These are phyloP conservation scores for Penicillium pulvis DNA, from an alignment of 495 filamentous ascomycete genomes.

Conservation along the genomic window DNA sequence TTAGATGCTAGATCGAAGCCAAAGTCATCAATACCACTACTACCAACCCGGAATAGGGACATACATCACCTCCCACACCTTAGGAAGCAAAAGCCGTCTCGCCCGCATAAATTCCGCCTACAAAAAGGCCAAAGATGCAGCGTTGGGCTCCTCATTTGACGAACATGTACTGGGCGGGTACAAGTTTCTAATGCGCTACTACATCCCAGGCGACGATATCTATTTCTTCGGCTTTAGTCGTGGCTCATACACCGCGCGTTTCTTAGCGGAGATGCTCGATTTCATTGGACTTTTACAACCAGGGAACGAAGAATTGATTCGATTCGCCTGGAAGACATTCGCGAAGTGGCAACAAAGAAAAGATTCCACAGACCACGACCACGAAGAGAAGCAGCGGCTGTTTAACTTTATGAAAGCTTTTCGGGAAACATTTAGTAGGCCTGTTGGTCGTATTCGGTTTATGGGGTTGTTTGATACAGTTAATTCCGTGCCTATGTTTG, in stretches of 20 bases:
- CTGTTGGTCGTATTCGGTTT: slow-evolving; percentile 62
- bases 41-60: slow-evolving; percentile 75
- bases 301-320: slow-evolving; percentile 84
- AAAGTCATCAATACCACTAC: slow-evolving; percentile 44
- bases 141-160: slow-evolving; percentile 78
- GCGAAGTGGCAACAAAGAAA: slow-evolving; percentile 75
- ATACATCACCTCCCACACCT: slow-evolving; percentile 65
- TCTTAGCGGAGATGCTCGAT: slow-evolving; percentile 83
- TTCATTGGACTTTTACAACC: slow-evolving; percentile 73
- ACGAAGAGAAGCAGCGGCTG: slow-evolving; percentile 62
- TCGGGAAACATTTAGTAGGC: slow-evolving; percentile 79
- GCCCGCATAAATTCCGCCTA: slow-evolving; percentile 72
- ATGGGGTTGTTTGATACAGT: slow-evolving; percentile 56
- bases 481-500: slow-evolving; percentile 78
- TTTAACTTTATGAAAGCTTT: slow-evolving; percentile 78
- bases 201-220: slow-evolving; percentile 74
- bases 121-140: slow-evolving; percentile 77
- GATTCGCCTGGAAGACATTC: slow-evolving; percentile 86
- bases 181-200: slow-evolving; percentile 85
- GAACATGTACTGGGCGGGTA: slow-evolving; percentile 81
- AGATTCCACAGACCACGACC: slow-evolving; percentile 53
- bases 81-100: slow-evolving; percentile 61
- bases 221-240: slow-evolving; percentile 81
- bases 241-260: slow-evolving; percentile 80
- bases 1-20: slow-evolving; percentile 55